These are phyloP conservation scores for Zygoascus biomembranicola DNA, from an alignment of 805 yeast genomes.

Conservation along the genomic window DNA sequence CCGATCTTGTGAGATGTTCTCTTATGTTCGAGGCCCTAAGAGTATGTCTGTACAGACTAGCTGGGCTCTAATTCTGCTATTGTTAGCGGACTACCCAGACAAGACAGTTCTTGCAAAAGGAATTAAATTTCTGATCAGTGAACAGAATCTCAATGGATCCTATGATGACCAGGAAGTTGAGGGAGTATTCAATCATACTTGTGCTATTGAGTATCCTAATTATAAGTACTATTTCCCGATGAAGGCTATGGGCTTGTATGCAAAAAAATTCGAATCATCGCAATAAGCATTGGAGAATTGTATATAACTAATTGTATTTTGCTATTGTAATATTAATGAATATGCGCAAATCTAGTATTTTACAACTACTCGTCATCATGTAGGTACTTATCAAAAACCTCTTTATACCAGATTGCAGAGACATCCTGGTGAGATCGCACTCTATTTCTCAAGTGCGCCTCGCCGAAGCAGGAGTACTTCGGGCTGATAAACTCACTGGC, in stretches of 20 bases:
- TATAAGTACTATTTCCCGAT: conserved; percentile 84
- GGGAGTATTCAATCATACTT: conserved; percentile 92
- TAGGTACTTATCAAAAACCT: conserved; percentile 22
- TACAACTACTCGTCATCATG: conserved; percentile 5
- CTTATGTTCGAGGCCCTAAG: conserved; percentile 55
- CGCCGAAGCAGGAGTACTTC: conserved; percentile 30
- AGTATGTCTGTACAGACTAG: conserved; percentile 84
- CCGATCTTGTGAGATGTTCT: conserved; percentile 76
- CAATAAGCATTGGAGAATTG: neutral
- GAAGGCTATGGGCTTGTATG: conserved; percentile 81
- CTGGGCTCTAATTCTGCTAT: conserved; percentile 80
- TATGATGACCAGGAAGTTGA: conserved; percentile 81
- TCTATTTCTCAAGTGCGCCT: conserved; percentile 35
- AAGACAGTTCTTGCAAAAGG: conserved; percentile 54
- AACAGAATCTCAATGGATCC: conserved; percentile 72
- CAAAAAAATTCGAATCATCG: conserved; percentile 13
- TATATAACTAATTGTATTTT: too few relatives aligned
- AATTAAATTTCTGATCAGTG: conserved; percentile 47
- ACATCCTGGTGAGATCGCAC: conserved; percentile 35
- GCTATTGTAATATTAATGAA: too few relatives aligned
- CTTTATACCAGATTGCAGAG: conserved; percentile 34
- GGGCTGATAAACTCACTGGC: conserved; percentile 27
- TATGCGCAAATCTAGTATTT: neutral
- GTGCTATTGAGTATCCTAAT: conserved; percentile 94
- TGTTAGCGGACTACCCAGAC: conserved; percentile 77